A percentile compares a stretch with the other conserved stretches of the same genome.
Conservation (phyloP, 116 monocot genomes). For the Phalaenopsis hybrid region DNA sequence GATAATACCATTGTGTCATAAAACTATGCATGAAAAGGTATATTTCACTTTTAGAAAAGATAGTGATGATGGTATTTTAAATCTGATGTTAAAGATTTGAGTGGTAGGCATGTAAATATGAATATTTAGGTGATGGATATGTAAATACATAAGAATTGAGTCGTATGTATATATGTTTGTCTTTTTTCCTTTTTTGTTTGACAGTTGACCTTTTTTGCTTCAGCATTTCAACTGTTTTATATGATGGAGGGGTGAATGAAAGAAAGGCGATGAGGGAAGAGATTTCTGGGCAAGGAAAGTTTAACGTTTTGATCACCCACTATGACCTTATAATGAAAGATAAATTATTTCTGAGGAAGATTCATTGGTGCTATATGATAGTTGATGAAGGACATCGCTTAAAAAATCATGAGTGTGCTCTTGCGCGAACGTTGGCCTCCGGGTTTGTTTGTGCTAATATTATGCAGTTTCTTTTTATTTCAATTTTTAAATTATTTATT, state of each 20-base stretch:
- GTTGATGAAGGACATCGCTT: conserved; percentile 98
- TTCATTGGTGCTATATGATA: conserved; percentile 94
- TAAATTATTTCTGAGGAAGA: conserved; percentile 80
- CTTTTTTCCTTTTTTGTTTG: not conserved
- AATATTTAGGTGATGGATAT: too few relatives aligned
- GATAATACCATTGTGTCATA: too few relatives aligned
- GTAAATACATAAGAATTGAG: too few relatives aligned
- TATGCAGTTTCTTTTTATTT: not conserved
- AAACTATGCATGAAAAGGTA: too few relatives aligned
- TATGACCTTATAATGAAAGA: conserved; percentile 98
- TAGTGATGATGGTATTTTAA: too few relatives aligned
- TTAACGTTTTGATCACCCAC: conserved; percentile 90
- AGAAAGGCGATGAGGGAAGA: conserved; percentile 89
- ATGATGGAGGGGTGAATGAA: conserved; percentile 94
- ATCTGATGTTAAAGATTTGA: too few relatives aligned
- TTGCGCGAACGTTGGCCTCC: conserved; percentile 69
- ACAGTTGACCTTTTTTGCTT: conserved; percentile 3
- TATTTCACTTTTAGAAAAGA: too few relatives aligned
- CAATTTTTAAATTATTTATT: not conserved
- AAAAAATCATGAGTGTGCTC: conserved; percentile 97
- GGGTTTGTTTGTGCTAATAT: conserved; percentile 49
- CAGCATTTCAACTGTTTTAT: conserved; percentile 79
- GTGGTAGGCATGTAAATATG: too few relatives aligned
- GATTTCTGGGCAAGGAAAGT: conserved; percentile 66
- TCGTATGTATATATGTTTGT: too few relatives aligned